Evolutionary conservation across 1,139 yeast genomes (phyloP).

Genomic region (Candida sanyaensis): DNA sequence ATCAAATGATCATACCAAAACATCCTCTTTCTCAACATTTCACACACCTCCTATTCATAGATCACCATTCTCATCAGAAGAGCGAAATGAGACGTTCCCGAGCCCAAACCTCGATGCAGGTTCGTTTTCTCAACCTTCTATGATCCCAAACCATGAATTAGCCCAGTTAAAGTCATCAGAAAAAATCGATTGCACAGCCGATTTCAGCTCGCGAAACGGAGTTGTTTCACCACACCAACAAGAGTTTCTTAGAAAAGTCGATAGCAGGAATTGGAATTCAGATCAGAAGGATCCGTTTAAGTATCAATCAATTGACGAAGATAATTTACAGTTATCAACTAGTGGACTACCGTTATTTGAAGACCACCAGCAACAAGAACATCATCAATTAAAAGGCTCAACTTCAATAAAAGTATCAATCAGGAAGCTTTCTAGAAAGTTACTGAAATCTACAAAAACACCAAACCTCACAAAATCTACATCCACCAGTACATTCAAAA

Average conservation of each 20-base stretch:
- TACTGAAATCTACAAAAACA: neutral
- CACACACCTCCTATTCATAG: neutral
- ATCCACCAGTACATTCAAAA: neutral
- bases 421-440: neutral
- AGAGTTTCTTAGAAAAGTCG: neutral
- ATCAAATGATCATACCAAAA: neutral
- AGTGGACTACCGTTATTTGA: neutral
- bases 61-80: neutral
- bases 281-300: neutral
- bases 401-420: neutral
- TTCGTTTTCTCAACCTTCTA: neutral
- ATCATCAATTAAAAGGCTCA: neutral
- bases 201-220: neutral
- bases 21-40: neutral
- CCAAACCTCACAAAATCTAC: neutral
- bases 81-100: neutral
- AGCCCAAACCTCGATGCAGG: conserved; percentile 3
- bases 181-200: neutral
- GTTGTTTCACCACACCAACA: neutral
- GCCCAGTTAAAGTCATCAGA: neutral
- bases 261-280: neutral
- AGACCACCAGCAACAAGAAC: neutral
- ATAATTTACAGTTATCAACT: neutral
- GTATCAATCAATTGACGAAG: neutral
- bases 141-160: neutral